These are phyloP conservation scores for Calamus simplicifolius DNA, from an alignment of 176 grass and related monocot species.

Conservation along the genomic window DNA sequence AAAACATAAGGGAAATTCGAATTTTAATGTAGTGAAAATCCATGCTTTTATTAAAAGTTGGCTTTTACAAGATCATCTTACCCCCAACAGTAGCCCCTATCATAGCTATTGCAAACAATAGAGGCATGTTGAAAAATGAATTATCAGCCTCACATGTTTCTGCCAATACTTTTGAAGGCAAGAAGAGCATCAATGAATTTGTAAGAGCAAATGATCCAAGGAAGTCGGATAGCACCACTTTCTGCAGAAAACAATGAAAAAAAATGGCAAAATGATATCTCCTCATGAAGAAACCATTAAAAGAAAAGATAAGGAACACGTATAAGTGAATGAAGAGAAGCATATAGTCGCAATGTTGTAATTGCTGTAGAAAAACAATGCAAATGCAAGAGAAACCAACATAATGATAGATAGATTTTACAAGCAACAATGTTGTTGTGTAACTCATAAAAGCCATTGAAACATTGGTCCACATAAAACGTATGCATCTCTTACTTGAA, in stretches of 20 bases:
- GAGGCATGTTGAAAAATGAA: slow-evolving; percentile 78
- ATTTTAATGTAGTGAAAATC: no score
- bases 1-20: no score
- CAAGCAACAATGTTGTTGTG: no score
- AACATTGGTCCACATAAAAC: no score
- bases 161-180: slow-evolving; percentile 56
- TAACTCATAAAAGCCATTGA: no score
- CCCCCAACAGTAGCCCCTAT: slow-evolving; percentile 95
- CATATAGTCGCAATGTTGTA: no score
- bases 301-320: slow-evolving; percentile 1
- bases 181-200: slow-evolving; percentile 30
- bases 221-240: slow-evolving; percentile 28
- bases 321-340: no score
- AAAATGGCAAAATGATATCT: neutral
- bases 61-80: slow-evolving; percentile 17
- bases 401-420: no score
- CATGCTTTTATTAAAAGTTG: no score
- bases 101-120: slow-evolving; percentile 89
- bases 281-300: slow-evolving; percentile 7
- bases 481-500: no score
- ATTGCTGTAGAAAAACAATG: no score
- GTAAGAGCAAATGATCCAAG: slow-evolving; percentile 34
- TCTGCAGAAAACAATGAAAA: slow-evolving; percentile 28
- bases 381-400: no score
- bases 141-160: slow-evolving; percentile 64